Percentiles rank a stretch among this genome's conserved stretches.
These are phyloP conservation scores for Leccinum pallidistipes DNA, from an alignment of 1,284 basidiomycete species.

Conservation along the genomic window DNA sequence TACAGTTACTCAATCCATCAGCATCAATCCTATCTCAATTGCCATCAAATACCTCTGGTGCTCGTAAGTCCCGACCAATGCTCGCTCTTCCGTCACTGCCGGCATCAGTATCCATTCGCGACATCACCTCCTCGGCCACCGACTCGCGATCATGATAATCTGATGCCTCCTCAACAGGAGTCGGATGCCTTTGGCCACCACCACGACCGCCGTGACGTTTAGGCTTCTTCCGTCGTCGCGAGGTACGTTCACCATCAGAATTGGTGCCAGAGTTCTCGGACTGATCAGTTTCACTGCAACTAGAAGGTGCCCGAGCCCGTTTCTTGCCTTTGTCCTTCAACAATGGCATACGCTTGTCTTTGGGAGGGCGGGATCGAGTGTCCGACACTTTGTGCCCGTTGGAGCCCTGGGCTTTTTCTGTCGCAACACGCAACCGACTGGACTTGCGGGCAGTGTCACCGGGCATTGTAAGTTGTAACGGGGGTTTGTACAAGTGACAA, in stretches of 20 bases:
- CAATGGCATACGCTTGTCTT: background rate
- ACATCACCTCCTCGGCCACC: background rate
- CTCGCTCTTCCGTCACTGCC: background rate
- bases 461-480: background rate
- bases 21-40: background rate
- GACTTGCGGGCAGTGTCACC: background rate
- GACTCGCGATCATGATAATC: background rate
- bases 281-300: background rate
- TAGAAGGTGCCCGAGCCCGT: background rate
- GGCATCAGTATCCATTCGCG: background rate
- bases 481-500: background rate
- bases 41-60: background rate
- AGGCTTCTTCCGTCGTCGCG: background rate
- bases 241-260: background rate
- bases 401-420: background rate
- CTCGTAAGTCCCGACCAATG: background rate
- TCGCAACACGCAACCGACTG: background rate
- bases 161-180: background rate
- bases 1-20: background rate
- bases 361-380: background rate
- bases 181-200: background rate
- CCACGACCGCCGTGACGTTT: background rate
- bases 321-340: background rate
- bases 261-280: background rate
- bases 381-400: background rate